phyloP scores from a whole-genome alignment of 2,329 filamentous ascomycete species.

The Cladosporium sp. region DNA sequence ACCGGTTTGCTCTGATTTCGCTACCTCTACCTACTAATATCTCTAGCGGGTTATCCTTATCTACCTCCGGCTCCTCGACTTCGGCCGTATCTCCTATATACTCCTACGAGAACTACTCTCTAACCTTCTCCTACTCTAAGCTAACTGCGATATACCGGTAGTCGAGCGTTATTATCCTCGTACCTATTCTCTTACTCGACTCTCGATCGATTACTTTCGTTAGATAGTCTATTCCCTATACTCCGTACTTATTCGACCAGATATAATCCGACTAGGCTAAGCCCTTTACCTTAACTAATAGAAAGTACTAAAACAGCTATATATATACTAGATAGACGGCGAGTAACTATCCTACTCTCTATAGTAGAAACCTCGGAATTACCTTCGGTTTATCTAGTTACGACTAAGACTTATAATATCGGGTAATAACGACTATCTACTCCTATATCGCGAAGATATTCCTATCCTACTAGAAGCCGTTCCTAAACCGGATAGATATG shows the following conservation, averaged over 20 bases:
- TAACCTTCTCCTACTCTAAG: slow-evolving; percentile 16
- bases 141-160: slow-evolving; percentile 17
- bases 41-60: slow-evolving; percentile 21
- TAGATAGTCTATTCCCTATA: slow-evolving; percentile 15
- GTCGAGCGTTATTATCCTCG: slow-evolving; percentile 16
- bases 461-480: slow-evolving; percentile 19
- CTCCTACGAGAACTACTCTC: slow-evolving; percentile 17
- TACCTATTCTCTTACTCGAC: slow-evolving; percentile 17
- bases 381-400: slow-evolving; percentile 25
- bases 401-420: slow-evolving; percentile 26
- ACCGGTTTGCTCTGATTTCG: slow-evolving; percentile 15
- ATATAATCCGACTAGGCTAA: slow-evolving; percentile 14
- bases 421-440: slow-evolving; percentile 19
- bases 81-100: slow-evolving; percentile 21
- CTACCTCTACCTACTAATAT: slow-evolving; percentile 12
- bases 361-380: slow-evolving; percentile 23
- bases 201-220: slow-evolving; percentile 18
- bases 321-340: slow-evolving; percentile 23
- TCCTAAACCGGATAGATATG: slow-evolving; percentile 16
- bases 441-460: slow-evolving; percentile 23
- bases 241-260: slow-evolving; percentile 14
- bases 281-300: slow-evolving; percentile 16
- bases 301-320: slow-evolving; percentile 20
- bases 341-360: slow-evolving; percentile 21
- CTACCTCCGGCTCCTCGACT: slow-evolving; percentile 21